Conservation (phyloP, 2,329 filamentous ascomycete genomes). For the Paracoccidioides brasiliensis region DNA sequence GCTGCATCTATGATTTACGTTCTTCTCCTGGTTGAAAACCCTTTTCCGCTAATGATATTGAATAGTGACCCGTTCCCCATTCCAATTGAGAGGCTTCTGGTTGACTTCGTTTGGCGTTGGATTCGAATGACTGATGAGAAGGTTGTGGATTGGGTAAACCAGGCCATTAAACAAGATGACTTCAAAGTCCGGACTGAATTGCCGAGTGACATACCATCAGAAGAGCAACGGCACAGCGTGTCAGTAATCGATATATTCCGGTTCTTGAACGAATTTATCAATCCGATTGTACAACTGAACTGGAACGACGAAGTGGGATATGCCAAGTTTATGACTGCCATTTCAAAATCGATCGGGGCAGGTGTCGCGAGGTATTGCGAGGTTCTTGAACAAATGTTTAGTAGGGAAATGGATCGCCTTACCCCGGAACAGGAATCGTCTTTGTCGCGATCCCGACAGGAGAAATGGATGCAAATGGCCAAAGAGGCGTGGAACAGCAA, state of each 20-base stretch:
- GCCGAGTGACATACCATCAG: conserved; percentile 49
- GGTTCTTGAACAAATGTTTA: conserved; percentile 70
- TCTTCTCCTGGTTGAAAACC: background rate
- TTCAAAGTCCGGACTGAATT: conserved; percentile 63
- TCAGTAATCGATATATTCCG: conserved; percentile 90
- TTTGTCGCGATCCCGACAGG: conserved; percentile 66
- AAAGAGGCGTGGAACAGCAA: conserved; percentile 87
- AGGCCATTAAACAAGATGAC: conserved; percentile 78
- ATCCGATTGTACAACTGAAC: conserved; percentile 71
- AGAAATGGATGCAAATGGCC: conserved; percentile 84
- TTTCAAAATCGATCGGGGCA: conserved; percentile 70
- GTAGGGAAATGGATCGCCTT: conserved; percentile 82
- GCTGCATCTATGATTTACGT: background rate
- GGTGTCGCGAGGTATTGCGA: conserved; percentile 87
- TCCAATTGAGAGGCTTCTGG: conserved; percentile 70
- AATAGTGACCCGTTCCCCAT: conserved; percentile 61
- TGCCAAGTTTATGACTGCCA: conserved; percentile 90
- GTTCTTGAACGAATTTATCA: conserved; percentile 81
- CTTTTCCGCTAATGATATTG: background rate
- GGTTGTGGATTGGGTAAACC: conserved; percentile 71
- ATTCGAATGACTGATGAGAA: conserved; percentile 67
- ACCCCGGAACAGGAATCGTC: conserved; percentile 76
- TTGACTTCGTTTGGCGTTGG: conserved; percentile 94
- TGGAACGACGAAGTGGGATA: conserved; percentile 93
- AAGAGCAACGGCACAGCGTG: conserved; percentile 80